These are phyloP conservation scores for Calendula officinalis DNA, from an alignment of 129 eudicot species.

Conservation along the genomic window DNA sequence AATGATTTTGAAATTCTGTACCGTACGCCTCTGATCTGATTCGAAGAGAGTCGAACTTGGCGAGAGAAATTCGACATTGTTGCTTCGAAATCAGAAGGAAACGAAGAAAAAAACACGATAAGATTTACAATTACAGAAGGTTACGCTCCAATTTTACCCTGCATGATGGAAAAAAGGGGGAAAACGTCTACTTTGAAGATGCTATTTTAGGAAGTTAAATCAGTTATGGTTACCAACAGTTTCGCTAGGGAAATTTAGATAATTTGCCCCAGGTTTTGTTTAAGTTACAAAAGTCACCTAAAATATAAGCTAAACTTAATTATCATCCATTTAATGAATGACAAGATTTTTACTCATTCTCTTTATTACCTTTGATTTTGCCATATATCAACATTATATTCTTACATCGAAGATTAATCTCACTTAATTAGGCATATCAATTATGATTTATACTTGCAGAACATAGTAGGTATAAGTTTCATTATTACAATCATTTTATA, in stretches of 20 bases:
- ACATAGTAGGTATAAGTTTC: too few relatives aligned
- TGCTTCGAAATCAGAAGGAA: constrained; percentile 25
- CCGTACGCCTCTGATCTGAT: constrained; percentile 50
- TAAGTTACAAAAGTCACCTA: neutral
- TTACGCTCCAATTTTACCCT: constrained; percentile 23
- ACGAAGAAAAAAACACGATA: neutral
- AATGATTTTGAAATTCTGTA: constrained; percentile 48
- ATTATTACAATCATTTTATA: too few relatives aligned
- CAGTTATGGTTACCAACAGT: constrained; percentile 26
- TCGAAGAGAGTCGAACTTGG: constrained; percentile 55
- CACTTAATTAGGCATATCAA: too few relatives aligned
- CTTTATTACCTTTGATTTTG: too few relatives aligned
- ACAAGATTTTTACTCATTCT: too few relatives aligned
- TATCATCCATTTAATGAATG: too few relatives aligned
- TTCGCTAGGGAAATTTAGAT: constrained; percentile 18
- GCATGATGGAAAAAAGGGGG: constrained; percentile 17
- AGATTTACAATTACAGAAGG: constrained; percentile 24
- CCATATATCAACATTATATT: too few relatives aligned
- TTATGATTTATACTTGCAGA: too few relatives aligned
- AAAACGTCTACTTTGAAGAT: constrained; percentile 16
- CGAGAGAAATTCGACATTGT: constrained; percentile 52
- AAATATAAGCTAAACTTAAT: too few relatives aligned
- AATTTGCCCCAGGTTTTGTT: constrained; percentile 9
- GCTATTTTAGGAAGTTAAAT: constrained; percentile 37
- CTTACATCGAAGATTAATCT: too few relatives aligned